Conservation (phyloP, 2,329 filamentous ascomycete genomes). For the Stachybotrys echinatus region DNA sequence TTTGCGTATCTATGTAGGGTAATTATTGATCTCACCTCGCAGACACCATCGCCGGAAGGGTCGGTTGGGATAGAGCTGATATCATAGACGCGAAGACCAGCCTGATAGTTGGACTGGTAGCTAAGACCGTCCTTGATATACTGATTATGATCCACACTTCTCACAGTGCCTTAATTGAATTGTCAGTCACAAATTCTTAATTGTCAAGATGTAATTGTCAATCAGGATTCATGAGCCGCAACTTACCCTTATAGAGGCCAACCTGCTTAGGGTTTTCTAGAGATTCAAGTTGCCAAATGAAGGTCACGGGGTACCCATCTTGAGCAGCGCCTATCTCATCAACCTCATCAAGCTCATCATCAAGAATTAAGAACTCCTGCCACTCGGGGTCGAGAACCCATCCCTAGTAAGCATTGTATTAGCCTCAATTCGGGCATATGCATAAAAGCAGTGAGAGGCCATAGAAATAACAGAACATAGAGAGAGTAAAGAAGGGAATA, state of each 20-base stretch:
- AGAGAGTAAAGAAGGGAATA: no score
- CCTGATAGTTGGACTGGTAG: conserved; percentile 42
- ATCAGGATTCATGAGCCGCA: no score
- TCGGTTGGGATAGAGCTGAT: conserved; percentile 24
- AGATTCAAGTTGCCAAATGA: conserved; percentile 39
- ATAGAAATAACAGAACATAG: no score
- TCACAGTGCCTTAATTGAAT: no score
- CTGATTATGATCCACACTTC: conserved; percentile 40
- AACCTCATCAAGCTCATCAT: conserved; percentile 47
- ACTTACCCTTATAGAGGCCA: conserved; percentile 34
- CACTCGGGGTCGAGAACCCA: conserved; percentile 36
- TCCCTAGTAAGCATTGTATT: no score
- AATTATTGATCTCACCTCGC: no score
- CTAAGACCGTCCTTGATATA: conserved; percentile 30
- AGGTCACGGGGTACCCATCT: conserved; percentile 25
- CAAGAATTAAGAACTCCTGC: conserved; percentile 37
- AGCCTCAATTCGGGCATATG: no score
- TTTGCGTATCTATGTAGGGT: no score
- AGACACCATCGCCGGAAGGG: conserved; percentile 30
- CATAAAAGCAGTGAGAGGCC: no score
- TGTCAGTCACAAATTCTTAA: no score
- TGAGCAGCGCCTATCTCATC: conserved; percentile 11
- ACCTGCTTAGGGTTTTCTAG: conserved; percentile 30
- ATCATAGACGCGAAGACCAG: conserved; percentile 35
- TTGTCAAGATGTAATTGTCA: no score